Conservation (phyloP, 495 filamentous ascomycete genomes). For the Trichocladium antarcticum region DNA sequence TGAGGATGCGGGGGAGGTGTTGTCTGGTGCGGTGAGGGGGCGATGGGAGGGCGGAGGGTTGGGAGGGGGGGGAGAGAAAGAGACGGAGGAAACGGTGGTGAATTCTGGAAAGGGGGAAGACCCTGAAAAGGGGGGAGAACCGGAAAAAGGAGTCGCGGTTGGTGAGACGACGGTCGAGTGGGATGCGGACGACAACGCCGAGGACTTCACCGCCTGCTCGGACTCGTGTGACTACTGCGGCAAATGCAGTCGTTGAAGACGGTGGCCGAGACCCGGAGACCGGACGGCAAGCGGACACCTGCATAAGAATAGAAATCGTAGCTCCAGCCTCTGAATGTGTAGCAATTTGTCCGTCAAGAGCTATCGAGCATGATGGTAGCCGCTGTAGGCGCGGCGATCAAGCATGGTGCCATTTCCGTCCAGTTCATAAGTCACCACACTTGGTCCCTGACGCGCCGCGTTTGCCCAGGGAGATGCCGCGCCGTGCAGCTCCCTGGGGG, state of each 20-base stretch:
- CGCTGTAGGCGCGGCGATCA: too few species aligned
- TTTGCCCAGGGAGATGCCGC: too few species aligned
- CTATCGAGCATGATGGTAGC: too few species aligned
- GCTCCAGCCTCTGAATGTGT: too few species aligned
- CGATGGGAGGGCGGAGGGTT: not conserved
- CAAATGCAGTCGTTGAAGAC: not conserved
- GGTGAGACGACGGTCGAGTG: not conserved
- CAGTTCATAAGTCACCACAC: too few species aligned
- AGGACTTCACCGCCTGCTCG: conserved; percentile 8
- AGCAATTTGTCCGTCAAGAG: too few species aligned
- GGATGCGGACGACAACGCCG: not conserved
- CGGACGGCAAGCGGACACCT: not conserved
- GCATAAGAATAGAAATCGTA: too few species aligned
- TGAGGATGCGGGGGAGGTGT: conserved; percentile 1
- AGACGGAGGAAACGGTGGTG: not conserved
- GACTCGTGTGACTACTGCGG: conserved; percentile 11
- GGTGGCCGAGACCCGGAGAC: not conserved
- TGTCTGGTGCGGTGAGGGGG: conserved; percentile 6
- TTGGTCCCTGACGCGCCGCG: too few species aligned
- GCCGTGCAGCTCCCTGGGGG: too few species aligned
- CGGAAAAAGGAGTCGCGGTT: not conserved
- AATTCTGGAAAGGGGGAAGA: not conserved
- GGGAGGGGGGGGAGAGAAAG: not conserved
- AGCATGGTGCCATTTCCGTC: too few species aligned
- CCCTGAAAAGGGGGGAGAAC: not conserved